A percentile compares a stretch with the other conserved stretches of the same genome.
phyloP scores from a whole-genome alignment of 495 filamentous ascomycete genomes.

The Neurospora sp. region DNA sequence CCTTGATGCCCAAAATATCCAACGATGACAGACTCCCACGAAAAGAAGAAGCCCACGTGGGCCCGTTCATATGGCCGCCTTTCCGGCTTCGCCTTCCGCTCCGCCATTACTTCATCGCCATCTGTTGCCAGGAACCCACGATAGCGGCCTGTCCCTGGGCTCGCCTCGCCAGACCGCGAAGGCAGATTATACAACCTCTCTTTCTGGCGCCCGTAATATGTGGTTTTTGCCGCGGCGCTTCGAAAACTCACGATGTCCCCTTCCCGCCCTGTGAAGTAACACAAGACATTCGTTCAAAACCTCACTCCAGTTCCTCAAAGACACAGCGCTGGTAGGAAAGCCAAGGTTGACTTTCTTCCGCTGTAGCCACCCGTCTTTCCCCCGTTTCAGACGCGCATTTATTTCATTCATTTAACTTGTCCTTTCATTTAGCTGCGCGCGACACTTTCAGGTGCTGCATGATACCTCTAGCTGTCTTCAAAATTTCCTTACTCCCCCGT shows the following conservation, averaged over 20 bases:
- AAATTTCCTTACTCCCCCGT: too few relatives aligned
- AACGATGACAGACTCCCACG: not conserved
- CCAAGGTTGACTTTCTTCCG: not conserved
- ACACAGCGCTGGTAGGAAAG: not conserved
- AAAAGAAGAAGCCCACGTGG: not conserved
- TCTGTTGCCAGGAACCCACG: not conserved
- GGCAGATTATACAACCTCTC: not conserved
- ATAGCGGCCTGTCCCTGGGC: not conserved
- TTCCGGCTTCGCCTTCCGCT: not conserved
- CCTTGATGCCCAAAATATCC: not conserved
- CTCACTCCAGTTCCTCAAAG: not conserved
- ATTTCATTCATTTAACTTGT: not conserved
- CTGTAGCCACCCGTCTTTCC: not conserved
- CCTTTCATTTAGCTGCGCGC: not conserved
- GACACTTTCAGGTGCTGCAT: not conserved
- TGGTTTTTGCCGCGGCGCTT: not conserved
- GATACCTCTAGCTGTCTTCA: not conserved
- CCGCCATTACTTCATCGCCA: not conserved
- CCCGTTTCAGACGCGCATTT: not conserved
- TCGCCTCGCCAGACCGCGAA: not conserved
- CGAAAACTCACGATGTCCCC: not conserved
- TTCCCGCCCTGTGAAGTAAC: not conserved
- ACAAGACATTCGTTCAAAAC: not conserved
- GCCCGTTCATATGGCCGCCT: not conserved
- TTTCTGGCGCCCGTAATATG: not conserved